Percentiles rank a stretch among this genome's conserved stretches.
phyloP scores from a whole-genome alignment of 768 basidiomycete species.

The Kwoniella sp. region DNA sequence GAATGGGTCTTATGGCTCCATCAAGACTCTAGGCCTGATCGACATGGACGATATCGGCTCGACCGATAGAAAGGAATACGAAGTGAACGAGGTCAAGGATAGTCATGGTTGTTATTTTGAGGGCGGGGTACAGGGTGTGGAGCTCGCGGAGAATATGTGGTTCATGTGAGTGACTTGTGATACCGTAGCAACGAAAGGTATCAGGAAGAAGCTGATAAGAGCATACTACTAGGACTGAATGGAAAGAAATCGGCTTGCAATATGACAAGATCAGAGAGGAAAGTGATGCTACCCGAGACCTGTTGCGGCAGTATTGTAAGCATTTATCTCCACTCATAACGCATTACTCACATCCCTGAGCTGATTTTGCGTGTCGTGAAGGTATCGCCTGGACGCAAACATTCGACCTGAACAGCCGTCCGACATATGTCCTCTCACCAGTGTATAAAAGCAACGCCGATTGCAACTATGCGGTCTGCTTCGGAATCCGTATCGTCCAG shows the following conservation, averaged over 20 bases:
- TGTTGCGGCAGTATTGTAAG: slow-evolving; percentile 37
- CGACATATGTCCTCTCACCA: slow-evolving; percentile 36
- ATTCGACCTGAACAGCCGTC: slow-evolving; percentile 32
- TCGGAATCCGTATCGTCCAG: slow-evolving; percentile 38
- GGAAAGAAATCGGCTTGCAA: slow-evolving; percentile 32
- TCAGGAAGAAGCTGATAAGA: neutral
- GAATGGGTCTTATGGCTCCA: slow-evolving; percentile 21
- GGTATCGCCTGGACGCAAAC: slow-evolving; percentile 37
- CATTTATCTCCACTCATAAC: no score
- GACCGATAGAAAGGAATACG: slow-evolving; percentile 31
- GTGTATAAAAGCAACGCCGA: slow-evolving; percentile 25
- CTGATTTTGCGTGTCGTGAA: slow-evolving; percentile 1
- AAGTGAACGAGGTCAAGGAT: slow-evolving; percentile 12
- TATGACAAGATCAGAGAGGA: slow-evolving; percentile 45
- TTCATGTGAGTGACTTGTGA: slow-evolving; percentile 36
- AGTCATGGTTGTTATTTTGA: slow-evolving; percentile 31
- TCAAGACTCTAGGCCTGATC: slow-evolving; percentile 22
- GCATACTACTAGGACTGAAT: slow-evolving; percentile 24
- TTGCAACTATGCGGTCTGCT: slow-evolving; percentile 46
- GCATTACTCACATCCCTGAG: neutral
- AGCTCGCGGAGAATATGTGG: slow-evolving; percentile 36
- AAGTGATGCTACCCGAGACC: slow-evolving; percentile 21
- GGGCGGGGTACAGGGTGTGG: slow-evolving; percentile 31
- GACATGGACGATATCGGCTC: slow-evolving; percentile 24
- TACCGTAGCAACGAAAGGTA: no score